Percentiles rank a stretch among this genome's conserved stretches.
phyloP scores from a whole-genome alignment of 768 basidiomycete species.

The Leccinum incarnatum region DNA sequence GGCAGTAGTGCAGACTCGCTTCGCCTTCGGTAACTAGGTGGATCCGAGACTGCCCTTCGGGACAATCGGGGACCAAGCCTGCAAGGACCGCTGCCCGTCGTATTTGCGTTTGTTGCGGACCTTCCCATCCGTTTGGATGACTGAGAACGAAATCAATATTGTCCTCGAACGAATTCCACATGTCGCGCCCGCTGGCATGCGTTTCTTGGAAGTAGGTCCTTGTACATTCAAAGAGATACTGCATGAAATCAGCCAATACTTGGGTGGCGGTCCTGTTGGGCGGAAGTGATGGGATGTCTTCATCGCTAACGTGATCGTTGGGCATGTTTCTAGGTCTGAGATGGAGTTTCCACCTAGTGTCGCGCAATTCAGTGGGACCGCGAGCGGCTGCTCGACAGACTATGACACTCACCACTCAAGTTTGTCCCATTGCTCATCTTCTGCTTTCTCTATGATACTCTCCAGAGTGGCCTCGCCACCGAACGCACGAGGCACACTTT shows the following conservation, averaged over 20 bases:
- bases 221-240: constrained; percentile 44
- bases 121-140: constrained; percentile 50
- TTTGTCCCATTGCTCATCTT: constrained; percentile 34
- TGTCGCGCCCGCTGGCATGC: constrained; percentile 38
- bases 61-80: constrained; percentile 37
- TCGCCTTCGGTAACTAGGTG: constrained; percentile 53
- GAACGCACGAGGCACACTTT: constrained; percentile 39
- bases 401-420: constrained; percentile 29
- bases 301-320: constrained; percentile 24
- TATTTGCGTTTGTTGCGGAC: constrained; percentile 42
- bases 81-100: constrained; percentile 43
- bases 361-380: constrained; percentile 4
- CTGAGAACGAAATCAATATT: constrained; percentile 46
- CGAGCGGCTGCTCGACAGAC: neutral
- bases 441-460: constrained; percentile 37
- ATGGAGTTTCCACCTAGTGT: constrained; percentile 36
- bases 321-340: constrained; percentile 28
- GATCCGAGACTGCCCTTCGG: constrained; percentile 36
- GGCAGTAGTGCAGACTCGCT: constrained; percentile 49
- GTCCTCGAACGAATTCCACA: constrained; percentile 42
- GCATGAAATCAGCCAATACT: constrained; percentile 48
- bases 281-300: constrained; percentile 44
- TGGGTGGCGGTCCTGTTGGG: constrained; percentile 39
- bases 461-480: constrained; percentile 47
- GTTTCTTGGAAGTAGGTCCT: constrained; percentile 44